These are phyloP conservation scores for Hymenoscyphus albidus DNA, from an alignment of 2,329 filamentous ascomycete genomes.

Conservation along the genomic window DNA sequence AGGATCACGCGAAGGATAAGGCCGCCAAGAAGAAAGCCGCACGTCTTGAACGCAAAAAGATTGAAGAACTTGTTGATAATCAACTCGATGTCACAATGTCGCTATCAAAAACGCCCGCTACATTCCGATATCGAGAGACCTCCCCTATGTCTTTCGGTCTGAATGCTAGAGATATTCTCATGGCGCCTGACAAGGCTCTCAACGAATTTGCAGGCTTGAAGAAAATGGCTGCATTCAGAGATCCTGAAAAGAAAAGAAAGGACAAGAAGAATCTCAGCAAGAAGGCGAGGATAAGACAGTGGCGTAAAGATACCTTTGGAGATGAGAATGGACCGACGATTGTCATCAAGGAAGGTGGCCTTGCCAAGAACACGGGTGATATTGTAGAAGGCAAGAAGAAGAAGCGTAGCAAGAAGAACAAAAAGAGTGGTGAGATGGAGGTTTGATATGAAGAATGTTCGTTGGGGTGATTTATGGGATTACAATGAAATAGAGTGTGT, in stretches of 20 bases:
- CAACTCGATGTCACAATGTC: constrained; percentile 71
- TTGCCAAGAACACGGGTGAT: constrained; percentile 29
- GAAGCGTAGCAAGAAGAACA: constrained; percentile 46
- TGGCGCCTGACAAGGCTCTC: constrained; percentile 79
- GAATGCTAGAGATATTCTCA: constrained; percentile 82
- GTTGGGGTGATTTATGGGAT: neutral
- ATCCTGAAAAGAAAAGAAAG: constrained; percentile 80
- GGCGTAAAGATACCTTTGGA: constrained; percentile 66
- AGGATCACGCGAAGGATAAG: constrained; percentile 57
- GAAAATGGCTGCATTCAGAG: constrained; percentile 87
- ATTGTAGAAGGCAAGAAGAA: constrained; percentile 43
- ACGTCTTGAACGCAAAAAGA: constrained; percentile 75
- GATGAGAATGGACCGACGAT: constrained; percentile 40
- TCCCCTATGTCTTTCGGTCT: constrained; percentile 87
- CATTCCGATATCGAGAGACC: constrained; percentile 92
- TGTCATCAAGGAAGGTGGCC: constrained; percentile 27
- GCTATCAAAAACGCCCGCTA: constrained; percentile 48
- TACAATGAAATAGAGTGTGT: neutral
- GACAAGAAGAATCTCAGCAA: constrained; percentile 88
- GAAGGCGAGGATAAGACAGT: constrained; percentile 85
- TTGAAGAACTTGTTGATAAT: constrained; percentile 82
- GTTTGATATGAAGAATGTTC: neutral
- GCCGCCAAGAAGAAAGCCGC: constrained; percentile 62
- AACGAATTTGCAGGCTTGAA: constrained; percentile 93
- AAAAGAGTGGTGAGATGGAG: constrained; percentile 16